Evolutionary conservation across 2,329 filamentous ascomycete species (phyloP).

Genomic region (Lecanicillium sp.): DNA sequence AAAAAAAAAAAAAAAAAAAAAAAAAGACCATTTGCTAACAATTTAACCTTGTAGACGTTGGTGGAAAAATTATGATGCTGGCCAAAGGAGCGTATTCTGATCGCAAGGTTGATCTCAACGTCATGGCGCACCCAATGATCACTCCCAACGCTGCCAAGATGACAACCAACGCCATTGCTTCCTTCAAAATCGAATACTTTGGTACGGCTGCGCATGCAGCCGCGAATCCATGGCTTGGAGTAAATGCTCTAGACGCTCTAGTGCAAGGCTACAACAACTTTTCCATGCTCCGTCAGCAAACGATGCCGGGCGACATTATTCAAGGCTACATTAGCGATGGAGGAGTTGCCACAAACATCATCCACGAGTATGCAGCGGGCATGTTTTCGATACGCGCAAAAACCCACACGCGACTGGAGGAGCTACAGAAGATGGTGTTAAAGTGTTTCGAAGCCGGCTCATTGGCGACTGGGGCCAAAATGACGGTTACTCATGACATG

Average conservation of each 20-base stretch:
- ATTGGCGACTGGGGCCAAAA: constrained; percentile 33
- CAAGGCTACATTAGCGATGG: constrained; percentile 43
- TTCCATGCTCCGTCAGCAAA: constrained; percentile 46
- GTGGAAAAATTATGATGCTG: constrained; percentile 40
- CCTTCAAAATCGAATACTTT: constrained; percentile 41
- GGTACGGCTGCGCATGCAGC: constrained; percentile 49
- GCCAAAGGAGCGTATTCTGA: constrained; percentile 34
- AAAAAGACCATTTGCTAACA: no score
- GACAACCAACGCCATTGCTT: constrained; percentile 41
- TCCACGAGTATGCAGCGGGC: constrained; percentile 39
- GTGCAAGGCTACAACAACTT: constrained; percentile 38
- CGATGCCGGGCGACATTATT: constrained; percentile 39
- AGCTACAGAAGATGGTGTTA: constrained; percentile 31
- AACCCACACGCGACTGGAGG: constrained; percentile 29
- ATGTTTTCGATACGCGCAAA: constrained; percentile 36
- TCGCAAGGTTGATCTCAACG: constrained; percentile 17
- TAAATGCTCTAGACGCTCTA: constrained; percentile 50
- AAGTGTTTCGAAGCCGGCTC: constrained; percentile 29
- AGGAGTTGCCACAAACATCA: constrained; percentile 44
- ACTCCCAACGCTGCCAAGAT: constrained; percentile 35
- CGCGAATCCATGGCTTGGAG: constrained; percentile 45
- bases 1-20: no score
- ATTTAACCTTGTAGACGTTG: no score
- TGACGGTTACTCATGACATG: constrained; percentile 29
- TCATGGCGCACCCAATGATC: constrained; percentile 25